Conservation (phyloP, 2,329 filamentous ascomycete genomes). For the Ophiobolus disseminans region DNA sequence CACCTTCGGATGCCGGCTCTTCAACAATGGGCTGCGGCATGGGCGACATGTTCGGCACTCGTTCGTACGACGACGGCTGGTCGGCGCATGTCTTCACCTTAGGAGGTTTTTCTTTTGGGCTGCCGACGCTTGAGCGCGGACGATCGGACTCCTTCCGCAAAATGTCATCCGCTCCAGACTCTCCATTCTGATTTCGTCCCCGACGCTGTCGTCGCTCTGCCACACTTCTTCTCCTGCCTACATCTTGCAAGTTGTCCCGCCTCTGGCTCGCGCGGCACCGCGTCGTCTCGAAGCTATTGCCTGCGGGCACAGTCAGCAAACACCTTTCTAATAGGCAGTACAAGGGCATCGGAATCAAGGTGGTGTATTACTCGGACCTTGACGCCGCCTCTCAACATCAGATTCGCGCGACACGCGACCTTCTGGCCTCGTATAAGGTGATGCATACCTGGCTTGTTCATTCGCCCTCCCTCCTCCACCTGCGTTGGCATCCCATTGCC, state of each 20-base stretch:
- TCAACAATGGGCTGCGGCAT: background rate
- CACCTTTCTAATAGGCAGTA: too few species aligned
- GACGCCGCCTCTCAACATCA: slow-evolving; percentile 18
- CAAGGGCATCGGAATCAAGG: background rate
- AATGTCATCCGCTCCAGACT: background rate
- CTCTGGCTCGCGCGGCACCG: too few species aligned
- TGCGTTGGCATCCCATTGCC: slow-evolving; percentile 16
- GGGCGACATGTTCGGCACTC: background rate
- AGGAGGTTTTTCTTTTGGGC: background rate
- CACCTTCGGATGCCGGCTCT: background rate
- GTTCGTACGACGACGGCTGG: background rate
- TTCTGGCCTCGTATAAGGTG: slow-evolving; percentile 12
- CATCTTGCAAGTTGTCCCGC: too few species aligned
- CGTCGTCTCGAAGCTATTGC: too few species aligned
- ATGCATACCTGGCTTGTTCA: slow-evolving; percentile 26
- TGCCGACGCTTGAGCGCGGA: background rate
- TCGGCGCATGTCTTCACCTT: background rate
- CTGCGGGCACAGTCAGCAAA: too few species aligned
- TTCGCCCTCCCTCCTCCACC: slow-evolving; percentile 1
- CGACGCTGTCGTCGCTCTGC: too few species aligned
- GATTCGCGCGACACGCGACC: slow-evolving; percentile 12
- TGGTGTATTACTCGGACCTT: slow-evolving; percentile 33
- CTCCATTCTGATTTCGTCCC: too few species aligned
- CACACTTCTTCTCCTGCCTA: too few species aligned
- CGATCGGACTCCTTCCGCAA: background rate